phyloP scores from a whole-genome alignment of 2,329 filamentous ascomycete species.

The Chalara sp. region DNA sequence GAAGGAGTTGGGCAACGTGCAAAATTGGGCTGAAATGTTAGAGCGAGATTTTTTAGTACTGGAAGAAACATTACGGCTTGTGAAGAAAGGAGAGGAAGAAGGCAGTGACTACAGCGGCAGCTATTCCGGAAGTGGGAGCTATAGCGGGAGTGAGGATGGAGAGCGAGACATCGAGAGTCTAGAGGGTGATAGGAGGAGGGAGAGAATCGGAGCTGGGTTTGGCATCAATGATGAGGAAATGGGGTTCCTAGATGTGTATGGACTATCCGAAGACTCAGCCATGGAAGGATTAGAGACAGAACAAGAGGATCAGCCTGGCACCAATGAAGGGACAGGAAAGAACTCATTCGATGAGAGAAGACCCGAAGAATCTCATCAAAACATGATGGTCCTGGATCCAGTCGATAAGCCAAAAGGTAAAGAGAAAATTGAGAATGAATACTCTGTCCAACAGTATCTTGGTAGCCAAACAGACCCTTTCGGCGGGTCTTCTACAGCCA shows the following conservation, averaged over 20 bases:
- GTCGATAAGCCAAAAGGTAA: too few species aligned
- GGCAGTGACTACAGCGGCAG: slow-evolving; percentile 13
- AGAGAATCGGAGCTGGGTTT: background rate
- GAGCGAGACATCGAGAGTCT: slow-evolving; percentile 3
- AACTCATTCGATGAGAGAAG: too few species aligned
- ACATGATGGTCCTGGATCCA: too few species aligned
- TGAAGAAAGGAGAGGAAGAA: slow-evolving; percentile 32
- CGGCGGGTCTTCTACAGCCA: too few species aligned
- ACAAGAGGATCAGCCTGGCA: background rate
- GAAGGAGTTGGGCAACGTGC: slow-evolving; percentile 75
- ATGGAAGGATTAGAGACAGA: background rate
- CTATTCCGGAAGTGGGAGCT: slow-evolving; percentile 6
- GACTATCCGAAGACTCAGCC: background rate
- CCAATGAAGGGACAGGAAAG: too few species aligned
- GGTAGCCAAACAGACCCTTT: too few species aligned
- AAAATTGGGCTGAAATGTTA: slow-evolving; percentile 83
- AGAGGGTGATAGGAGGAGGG: slow-evolving; percentile 4
- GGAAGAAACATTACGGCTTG: slow-evolving; percentile 57
- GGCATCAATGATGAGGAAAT: background rate
- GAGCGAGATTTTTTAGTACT: slow-evolving; percentile 59
- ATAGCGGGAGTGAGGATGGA: slow-evolving; percentile 3
- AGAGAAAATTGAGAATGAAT: too few species aligned
- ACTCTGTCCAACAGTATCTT: too few species aligned
- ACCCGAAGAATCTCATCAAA: too few species aligned
- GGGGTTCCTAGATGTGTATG: background rate